phyloP scores from a whole-genome alignment of 345 rosid genomes.

The Iberis pinnata region DNA sequence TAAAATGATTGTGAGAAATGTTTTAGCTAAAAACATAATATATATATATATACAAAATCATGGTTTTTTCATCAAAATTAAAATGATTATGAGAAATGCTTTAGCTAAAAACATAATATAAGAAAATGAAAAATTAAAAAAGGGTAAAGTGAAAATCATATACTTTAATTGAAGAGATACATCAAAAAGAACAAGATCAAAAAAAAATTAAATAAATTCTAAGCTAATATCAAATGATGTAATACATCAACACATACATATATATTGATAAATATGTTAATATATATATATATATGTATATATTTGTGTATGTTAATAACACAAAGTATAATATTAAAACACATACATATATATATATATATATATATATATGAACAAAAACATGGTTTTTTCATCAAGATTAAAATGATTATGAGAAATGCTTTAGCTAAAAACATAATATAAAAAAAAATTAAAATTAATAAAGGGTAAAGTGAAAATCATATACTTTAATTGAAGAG shows the following conservation, averaged over 20 bases:
- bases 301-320: too few species aligned
- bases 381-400: constrained; percentile 8
- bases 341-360: too few species aligned
- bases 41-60: background rate
- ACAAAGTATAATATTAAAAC: too few species aligned
- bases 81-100: constrained; percentile 13
- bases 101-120: constrained; percentile 9
- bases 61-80: constrained; percentile 11
- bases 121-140: constrained; percentile 17
- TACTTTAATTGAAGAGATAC: background rate
- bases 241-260: constrained; percentile 15
- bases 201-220: constrained; percentile 26
- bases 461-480: constrained; percentile 38
- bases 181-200: constrained; percentile 30
- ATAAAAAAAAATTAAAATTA: constrained; percentile 11
- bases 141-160: constrained; percentile 35
- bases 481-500: background rate
- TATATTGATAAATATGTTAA: too few species aligned
- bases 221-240: constrained; percentile 2
- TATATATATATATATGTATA: too few species aligned
- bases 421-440: constrained; percentile 13
- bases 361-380: constrained; percentile 3
- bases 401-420: constrained; percentile 9
- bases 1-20: constrained; percentile 11
- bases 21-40: background rate